Evolutionary conservation across 164 flowering plant species (phyloP).

Genomic region (Taxillus chinensis): DNA sequence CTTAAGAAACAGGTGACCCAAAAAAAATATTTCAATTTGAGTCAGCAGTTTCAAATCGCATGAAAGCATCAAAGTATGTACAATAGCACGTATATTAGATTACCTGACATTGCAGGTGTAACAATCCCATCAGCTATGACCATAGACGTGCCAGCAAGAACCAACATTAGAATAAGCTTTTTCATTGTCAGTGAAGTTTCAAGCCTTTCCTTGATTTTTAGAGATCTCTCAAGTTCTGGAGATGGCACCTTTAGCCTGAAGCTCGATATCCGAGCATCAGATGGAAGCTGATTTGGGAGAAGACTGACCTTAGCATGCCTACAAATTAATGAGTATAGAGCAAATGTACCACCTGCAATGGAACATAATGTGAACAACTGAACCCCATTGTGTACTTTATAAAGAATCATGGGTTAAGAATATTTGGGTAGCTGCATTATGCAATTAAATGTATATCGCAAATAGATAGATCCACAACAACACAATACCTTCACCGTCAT

Average conservation of each 20-base stretch:
- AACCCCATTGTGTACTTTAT: not conserved
- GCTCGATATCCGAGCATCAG: conserved; percentile 98
- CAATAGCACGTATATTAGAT: conserved; percentile 5
- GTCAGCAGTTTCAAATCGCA: not conserved
- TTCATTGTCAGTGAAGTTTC: conserved; percentile 76
- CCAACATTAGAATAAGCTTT: conserved; percentile 70
- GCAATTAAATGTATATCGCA: no score
- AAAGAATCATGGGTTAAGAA: no score
- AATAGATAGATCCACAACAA: not conserved
- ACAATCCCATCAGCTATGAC: conserved; percentile 94
- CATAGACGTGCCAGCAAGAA: conserved; percentile 95
- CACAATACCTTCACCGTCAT: conserved; percentile 90
- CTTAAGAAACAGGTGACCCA: not conserved
- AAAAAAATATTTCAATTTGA: not conserved
- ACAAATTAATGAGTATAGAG: conserved; percentile 89
- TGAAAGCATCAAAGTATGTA: not conserved
- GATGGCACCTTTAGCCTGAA: conserved; percentile 98
- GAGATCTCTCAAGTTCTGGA: conserved; percentile 92
- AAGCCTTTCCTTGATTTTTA: conserved; percentile 83
- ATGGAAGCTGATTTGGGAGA: conserved; percentile 94
- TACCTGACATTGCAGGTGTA: conserved; percentile 99
- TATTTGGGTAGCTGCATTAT: no score
- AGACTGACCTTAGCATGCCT: conserved; percentile 97
- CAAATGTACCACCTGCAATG: conserved; percentile 94
- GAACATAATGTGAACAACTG: conserved; percentile 7